Evolutionary conservation across 352 stramenopile genomes (phyloP).

Genomic region (Phytophthora nicotianae): DNA sequence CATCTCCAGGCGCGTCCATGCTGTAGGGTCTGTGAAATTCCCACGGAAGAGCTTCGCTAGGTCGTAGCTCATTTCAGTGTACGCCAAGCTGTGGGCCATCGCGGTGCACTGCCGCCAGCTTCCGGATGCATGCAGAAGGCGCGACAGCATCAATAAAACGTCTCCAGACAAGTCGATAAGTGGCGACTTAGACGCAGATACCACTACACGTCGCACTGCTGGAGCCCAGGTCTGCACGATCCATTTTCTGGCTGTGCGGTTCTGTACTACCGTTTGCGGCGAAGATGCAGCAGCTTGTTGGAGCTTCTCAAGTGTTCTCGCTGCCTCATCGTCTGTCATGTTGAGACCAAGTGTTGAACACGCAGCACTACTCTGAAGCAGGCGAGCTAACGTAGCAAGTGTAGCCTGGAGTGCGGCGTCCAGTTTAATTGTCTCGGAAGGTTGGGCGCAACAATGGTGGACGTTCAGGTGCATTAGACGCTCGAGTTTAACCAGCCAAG

Average conservation of each 20-base stretch:
- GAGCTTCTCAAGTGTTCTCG: conserved; percentile 36
- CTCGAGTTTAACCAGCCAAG: conserved; percentile 48
- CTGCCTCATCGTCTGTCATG: conserved; percentile 19
- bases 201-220: conserved; percentile 15
- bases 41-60: conserved; percentile 39
- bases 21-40: conserved; percentile 6
- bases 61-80: conserved; percentile 51
- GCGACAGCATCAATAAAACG: conserved; percentile 45
- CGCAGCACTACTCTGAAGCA: conserved; percentile 25
- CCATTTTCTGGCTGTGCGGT: conserved; percentile 44
- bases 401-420: conserved; percentile 36
- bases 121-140: conserved; percentile 49
- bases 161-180: conserved; percentile 41
- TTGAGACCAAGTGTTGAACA: conserved; percentile 12
- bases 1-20: conserved; percentile 46
- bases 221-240: conserved; percentile 35
- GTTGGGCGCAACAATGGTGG: conserved; percentile 55
- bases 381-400: conserved; percentile 12
- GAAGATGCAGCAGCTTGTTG: conserved; percentile 27
- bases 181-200: conserved; percentile 12
- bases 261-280: conserved; percentile 33
- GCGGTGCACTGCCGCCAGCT: conserved; percentile 52
- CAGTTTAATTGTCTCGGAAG: conserved; percentile 34
- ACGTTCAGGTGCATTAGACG: conserved; percentile 59
- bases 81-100: conserved; percentile 42